Evolutionary conservation across 495 filamentous ascomycete genomes (phyloP), one percentile per base, ranked within the genome.

Genomic region (Endocarpon pusillum): DNA sequence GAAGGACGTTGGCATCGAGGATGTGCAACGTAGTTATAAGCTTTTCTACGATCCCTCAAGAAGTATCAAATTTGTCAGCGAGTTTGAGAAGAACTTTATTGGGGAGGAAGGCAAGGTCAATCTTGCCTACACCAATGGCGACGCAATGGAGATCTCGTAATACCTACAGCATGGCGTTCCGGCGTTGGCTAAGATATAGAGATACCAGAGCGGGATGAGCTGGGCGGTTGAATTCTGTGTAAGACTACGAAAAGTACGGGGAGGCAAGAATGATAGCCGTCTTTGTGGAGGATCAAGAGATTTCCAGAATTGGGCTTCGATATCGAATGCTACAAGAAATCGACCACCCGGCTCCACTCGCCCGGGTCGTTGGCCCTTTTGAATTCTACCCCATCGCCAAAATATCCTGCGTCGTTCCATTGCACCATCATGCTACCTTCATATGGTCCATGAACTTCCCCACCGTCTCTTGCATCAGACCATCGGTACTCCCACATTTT

Each of bases 321-420:
- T n/a, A n/a, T n/a, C n/a, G n/a, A n/a, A n/a, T n/a, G n/a, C n/a
- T n/a, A n/a, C 4, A 28, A 29, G 26, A 16, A 12, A 6, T 16
- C 14, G 17, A 29, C 68, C 10, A 64, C 41, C 25, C 62, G 55
- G 25, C 52, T 71, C 85, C 85, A 94, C 21, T 53, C 49, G 24
- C 47, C 47, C 18, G 65, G 58, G 19, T 69, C 66, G 9, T 71
- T 75, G 3, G 59, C 69, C 26, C 54, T 62, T 34, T 78, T 62
- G 47, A 96, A 96, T 51, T 96, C 87, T 17, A 93, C 81, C 0
- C 82, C 87, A 43, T 92, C 81, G 1, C 76, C 83, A 58, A 97
- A 97, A 43, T 94, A 96, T 3, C 91, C 91, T 8, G 83, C 82
- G 35, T 76, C 67, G 39, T 75, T 69, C 89, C 89, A 97, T 0